Evolutionary conservation across 139 green algal genomes (phyloP), one percentile per base, ranked within the genome.

Genomic region (Penium margaritaceum): DNA sequence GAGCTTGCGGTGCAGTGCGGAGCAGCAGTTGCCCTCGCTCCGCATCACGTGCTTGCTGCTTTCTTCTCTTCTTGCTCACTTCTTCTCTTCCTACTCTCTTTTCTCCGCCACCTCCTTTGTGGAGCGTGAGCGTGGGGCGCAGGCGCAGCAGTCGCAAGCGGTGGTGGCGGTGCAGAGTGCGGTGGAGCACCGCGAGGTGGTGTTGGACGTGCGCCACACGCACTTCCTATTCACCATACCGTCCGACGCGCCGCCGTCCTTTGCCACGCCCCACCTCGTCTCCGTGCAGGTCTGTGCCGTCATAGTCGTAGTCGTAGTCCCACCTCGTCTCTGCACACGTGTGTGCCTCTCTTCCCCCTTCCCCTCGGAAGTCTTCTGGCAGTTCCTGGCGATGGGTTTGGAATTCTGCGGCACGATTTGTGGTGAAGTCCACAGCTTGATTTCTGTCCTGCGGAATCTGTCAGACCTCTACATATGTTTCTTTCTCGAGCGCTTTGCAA

Each of bases 211-310:
- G 27, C 41, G 57, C 6, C 29, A 43, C 63, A 80, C 74, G 37
- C 74, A 80, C 61, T 80, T 80, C 27, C 68, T 80, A 19, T 80
- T 80, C 58, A 80, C 74, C 54, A 77, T 80, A 41, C 74, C 74
- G 9, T 39, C 33, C n/a, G 74, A 80, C 38, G 64, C 74, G 4
- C 41, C 74, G 1, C 21, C 65, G 7, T 30, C 74, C 15, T 80
- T 80, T 34, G 65, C 65, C 7, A 80, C 74, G 9, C 58, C 74
- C 35, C n/a, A n/a, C n/a, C 21, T 75, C 12, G 38, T 80, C 24
- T 62, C 65, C 19, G 34, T 80, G 21, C 67, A 65, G 65, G 65
- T 72, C 21, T 19, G 46, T 7, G n/a, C n/a, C n/a, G n/a, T n/a
- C n/a, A n/a, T n/a, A n/a, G n/a, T n/a, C n/a, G n/a, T n/a, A n/a